Conservation (phyloP, 2,329 filamentous ascomycete species). For the Neonectria magnoliae region DNA sequence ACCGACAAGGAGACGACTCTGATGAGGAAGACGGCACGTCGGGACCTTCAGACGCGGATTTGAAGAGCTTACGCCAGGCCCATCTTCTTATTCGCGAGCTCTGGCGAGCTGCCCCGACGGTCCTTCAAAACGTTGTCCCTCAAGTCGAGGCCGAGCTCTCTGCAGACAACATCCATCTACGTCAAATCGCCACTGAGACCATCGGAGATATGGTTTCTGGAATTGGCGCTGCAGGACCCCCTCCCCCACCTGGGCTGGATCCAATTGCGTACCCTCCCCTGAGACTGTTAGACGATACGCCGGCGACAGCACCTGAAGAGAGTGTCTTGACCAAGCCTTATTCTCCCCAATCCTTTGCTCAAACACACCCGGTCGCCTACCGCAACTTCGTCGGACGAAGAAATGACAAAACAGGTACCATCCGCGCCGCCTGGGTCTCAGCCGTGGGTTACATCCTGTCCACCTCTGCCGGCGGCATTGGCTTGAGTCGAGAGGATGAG, state of each 20-base stretch:
- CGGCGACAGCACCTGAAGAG: conserved; percentile 56
- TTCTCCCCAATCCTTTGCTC: conserved; percentile 89
- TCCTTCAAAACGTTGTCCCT: conserved; percentile 92
- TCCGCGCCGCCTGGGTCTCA: conserved; percentile 87
- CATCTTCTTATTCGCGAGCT: conserved; percentile 90
- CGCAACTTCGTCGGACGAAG: conserved; percentile 85
- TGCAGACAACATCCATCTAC: conserved; percentile 87
- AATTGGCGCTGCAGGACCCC: conserved; percentile 89
- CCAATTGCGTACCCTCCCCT: conserved; percentile 86
- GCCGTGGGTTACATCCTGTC: conserved; percentile 85
- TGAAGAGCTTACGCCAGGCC: conserved; percentile 89
- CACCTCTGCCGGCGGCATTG: conserved; percentile 92
- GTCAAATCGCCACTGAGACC: conserved; percentile 89
- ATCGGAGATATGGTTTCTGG: conserved; percentile 95
- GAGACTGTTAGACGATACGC: conserved; percentile 66
- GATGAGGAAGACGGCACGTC: conserved; percentile 69
- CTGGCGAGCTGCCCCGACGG: conserved; percentile 89
- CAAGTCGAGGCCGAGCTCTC: conserved; percentile 92
- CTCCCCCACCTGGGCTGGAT: conserved; percentile 76
- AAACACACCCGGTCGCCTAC: conserved; percentile 81
- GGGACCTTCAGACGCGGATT: conserved; percentile 81
- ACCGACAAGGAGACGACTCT: conserved; percentile 68
- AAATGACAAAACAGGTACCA: conserved; percentile 85
- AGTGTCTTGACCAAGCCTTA: conserved; percentile 82
- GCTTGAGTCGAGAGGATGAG: conserved; percentile 86